phyloP scores from a whole-genome alignment of 2,329 filamentous ascomycete species.

The Apiospora rasikravindrae region DNA sequence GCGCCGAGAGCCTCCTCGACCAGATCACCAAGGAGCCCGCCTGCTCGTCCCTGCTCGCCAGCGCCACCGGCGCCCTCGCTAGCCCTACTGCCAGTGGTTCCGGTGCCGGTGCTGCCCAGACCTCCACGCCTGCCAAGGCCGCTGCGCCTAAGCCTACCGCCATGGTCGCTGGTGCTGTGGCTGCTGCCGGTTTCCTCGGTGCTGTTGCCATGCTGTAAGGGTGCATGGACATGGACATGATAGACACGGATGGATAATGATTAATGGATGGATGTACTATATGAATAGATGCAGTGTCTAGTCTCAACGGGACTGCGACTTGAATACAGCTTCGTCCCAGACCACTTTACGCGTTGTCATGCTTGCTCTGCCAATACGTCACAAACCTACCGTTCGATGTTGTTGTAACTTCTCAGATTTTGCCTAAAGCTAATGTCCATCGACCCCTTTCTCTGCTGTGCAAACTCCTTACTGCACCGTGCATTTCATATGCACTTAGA shows the following conservation, averaged over 20 bases:
- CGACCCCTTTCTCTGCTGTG: not conserved
- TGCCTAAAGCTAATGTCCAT: not conserved
- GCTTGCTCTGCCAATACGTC: not conserved
- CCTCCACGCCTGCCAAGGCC: not conserved
- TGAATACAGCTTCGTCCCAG: not conserved
- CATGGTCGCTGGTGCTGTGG: not conserved
- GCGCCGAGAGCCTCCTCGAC: not conserved
- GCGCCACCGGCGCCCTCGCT: not conserved
- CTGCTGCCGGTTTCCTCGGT: slow-evolving; percentile 3
- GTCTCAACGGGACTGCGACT: not conserved
- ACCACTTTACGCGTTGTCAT: not conserved
- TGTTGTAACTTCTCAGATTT: not conserved
- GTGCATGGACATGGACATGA: not conserved
- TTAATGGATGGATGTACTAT: not conserved
- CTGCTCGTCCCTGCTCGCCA: slow-evolving; percentile 8
- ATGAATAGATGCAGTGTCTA: not conserved
- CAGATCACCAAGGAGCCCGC: slow-evolving; percentile 18
- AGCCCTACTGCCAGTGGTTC: not conserved
- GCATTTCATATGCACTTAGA: not conserved
- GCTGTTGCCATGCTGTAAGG: slow-evolving; percentile 16
- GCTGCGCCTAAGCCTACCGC: not conserved
- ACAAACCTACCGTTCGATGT: not conserved
- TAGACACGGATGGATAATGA: not conserved
- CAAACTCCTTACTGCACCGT: not conserved
- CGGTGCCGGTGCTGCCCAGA: not conserved